These are phyloP conservation scores for Phytophthora tentaculata DNA, from an alignment of 352 stramenopile species.

Conservation along the genomic window DNA sequence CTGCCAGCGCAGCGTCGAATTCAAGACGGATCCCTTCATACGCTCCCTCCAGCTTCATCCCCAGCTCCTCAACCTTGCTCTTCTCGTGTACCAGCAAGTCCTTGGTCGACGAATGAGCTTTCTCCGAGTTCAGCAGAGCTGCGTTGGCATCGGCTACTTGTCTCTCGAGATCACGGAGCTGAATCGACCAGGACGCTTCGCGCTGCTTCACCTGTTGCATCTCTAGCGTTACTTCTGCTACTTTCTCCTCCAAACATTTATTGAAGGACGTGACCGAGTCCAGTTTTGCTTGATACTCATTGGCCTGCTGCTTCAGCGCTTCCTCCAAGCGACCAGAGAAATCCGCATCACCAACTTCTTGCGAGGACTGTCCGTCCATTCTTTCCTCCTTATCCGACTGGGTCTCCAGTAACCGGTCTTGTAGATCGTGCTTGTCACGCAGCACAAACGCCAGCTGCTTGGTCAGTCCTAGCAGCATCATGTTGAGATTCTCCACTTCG, in stretches of 20 bases:
- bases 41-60: conserved; percentile 32
- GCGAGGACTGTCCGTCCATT: conserved; percentile 18
- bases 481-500: conserved; percentile 68
- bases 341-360: conserved; percentile 29
- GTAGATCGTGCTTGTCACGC: conserved; percentile 78
- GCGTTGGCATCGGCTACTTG: conserved; percentile 36
- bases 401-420: conserved; percentile 51
- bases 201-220: conserved; percentile 69
- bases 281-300: conserved; percentile 54
- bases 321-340: conserved; percentile 47
- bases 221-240: conserved; percentile 48
- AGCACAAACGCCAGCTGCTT: conserved; percentile 74
- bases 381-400: conserved; percentile 32
- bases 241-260: conserved; percentile 52
- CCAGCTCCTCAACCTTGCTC: conserved; percentile 27
- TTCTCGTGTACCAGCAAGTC: conserved; percentile 43
- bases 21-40: conserved; percentile 37
- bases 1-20: conserved; percentile 42
- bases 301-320: conserved; percentile 50
- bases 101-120: conserved; percentile 26
- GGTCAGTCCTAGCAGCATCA: conserved; percentile 67
- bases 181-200: conserved; percentile 61
- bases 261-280: conserved; percentile 41
- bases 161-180: conserved; percentile 46
- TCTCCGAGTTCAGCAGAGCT: conserved; percentile 36